Conservation (phyloP, 495 filamentous ascomycete species). For the Neurospora terricola region DNA sequence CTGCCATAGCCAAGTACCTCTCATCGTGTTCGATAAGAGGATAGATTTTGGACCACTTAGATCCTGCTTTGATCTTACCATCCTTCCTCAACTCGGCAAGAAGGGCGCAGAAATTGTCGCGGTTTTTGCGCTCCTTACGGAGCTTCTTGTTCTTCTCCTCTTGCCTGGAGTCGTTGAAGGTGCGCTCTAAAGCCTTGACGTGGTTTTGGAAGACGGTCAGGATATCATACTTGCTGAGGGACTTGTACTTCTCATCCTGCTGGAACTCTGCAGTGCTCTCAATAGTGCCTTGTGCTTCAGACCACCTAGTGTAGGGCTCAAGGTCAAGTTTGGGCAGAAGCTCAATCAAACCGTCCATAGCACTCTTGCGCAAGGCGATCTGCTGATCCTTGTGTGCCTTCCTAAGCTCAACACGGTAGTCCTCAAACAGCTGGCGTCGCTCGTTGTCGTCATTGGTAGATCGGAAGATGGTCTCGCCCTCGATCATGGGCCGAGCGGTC, state of each 20-base stretch:
- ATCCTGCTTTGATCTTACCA: slow-evolving; percentile 81
- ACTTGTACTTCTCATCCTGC: slow-evolving; percentile 78
- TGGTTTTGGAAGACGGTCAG: slow-evolving; percentile 90
- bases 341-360: slow-evolving; percentile 72
- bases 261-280: slow-evolving; percentile 70
- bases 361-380: slow-evolving; percentile 59
- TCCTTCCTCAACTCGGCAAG: slow-evolving; percentile 61
- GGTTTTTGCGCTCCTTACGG: slow-evolving; percentile 72
- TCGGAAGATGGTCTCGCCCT: slow-evolving; percentile 90
- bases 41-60: slow-evolving; percentile 80
- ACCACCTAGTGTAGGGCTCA: slow-evolving; percentile 93
- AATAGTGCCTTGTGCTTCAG: slow-evolving; percentile 76
- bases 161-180: slow-evolving; percentile 81
- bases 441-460: slow-evolving; percentile 83
- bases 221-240: slow-evolving; percentile 80
- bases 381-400: slow-evolving; percentile 69
- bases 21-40: slow-evolving; percentile 71
- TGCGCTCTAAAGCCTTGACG: slow-evolving; percentile 81
- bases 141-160: slow-evolving; percentile 71
- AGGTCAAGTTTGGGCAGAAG: slow-evolving; percentile 77
- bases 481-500: slow-evolving; percentile 87
- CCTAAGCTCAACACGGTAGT: slow-evolving; percentile 79
- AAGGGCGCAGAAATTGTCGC: slow-evolving; percentile 68
- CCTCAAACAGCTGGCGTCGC: slow-evolving; percentile 85
- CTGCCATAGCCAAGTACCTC: slow-evolving; percentile 75